Evolutionary conservation across 306 rosid genomes (phyloP).

Genomic region (Erythrophleum fordii): DNA sequence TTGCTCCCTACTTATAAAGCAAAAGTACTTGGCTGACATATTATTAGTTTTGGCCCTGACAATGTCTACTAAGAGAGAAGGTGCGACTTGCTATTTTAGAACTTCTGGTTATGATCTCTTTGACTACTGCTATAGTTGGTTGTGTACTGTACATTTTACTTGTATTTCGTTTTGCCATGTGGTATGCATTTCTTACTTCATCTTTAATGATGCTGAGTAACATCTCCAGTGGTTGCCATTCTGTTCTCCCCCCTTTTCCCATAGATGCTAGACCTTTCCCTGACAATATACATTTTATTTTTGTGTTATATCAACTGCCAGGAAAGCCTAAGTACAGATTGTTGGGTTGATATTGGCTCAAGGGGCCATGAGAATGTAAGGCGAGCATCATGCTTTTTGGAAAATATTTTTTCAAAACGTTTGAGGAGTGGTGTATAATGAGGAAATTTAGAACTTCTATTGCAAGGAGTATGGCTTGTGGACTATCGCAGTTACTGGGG

Average conservation of each 20-base stretch:
- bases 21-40: conserved; percentile 95
- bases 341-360: conserved; percentile 93
- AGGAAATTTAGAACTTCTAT: neutral
- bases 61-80: conserved; percentile 99
- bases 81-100: conserved; percentile 52
- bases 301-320: conserved; percentile 41
- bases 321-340: conserved; percentile 96
- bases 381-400: conserved; percentile 45
- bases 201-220: neutral
- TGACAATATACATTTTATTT: neutral
- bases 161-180: neutral
- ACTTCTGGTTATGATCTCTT: conserved; percentile 1
- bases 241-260: neutral
- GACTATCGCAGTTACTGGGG: neutral
- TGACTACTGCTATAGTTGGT: neutral
- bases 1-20: conserved; percentile 46
- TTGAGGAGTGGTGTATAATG: neutral
- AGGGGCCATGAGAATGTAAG: conserved; percentile 99
- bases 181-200: neutral
- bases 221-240: neutral
- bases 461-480: conserved; percentile 11
- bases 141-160: conserved; percentile 10
- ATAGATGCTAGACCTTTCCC: neutral
- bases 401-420: neutral
- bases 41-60: conserved; percentile 95